phyloP scores from a whole-genome alignment of 2,329 filamentous ascomycete species.

The Fusarium poae region DNA sequence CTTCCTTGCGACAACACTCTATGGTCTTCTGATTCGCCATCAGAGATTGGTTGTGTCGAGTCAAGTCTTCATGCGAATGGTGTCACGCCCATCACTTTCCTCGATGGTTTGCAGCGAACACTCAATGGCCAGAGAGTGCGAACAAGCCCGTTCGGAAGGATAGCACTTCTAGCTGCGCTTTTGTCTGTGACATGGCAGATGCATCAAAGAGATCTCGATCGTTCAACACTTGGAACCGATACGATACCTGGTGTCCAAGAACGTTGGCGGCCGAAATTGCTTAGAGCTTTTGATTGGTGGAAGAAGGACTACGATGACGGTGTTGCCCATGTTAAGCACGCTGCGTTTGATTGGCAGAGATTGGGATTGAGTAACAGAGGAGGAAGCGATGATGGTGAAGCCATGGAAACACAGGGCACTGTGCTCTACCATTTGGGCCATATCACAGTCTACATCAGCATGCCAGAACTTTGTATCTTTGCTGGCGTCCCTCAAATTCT shows the following conservation, averaged over 20 bases:
- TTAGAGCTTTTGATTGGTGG: constrained; percentile 50
- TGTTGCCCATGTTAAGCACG: constrained; percentile 47
- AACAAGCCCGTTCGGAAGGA: constrained; percentile 48
- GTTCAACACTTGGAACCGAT: constrained; percentile 45
- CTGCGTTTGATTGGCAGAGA: constrained; percentile 49
- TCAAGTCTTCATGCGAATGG: constrained; percentile 49
- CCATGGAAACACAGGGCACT: constrained; percentile 47
- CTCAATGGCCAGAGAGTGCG: constrained; percentile 48
- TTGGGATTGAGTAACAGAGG: constrained; percentile 45
- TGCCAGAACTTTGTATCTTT: constrained; percentile 50
- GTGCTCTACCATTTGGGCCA: constrained; percentile 49
- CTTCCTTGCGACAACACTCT: constrained; percentile 49
- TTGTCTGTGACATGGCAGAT: constrained; percentile 49
- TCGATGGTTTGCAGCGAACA: constrained; percentile 47
- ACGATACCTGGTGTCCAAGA: constrained; percentile 48
- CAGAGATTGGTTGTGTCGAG: constrained; percentile 49
- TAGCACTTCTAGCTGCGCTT: constrained; percentile 44
- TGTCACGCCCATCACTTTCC: constrained; percentile 48
- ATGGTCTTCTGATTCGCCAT: constrained; percentile 49
- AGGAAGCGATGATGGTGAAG: constrained; percentile 48
- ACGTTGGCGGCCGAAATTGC: constrained; percentile 47
- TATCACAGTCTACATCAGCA: constrained; percentile 49
- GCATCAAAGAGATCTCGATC: constrained; percentile 48
- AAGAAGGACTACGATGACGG: constrained; percentile 50
- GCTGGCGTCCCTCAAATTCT: constrained; percentile 48